Evolutionary conservation across 2,329 filamentous ascomycete genomes (phyloP).

Genomic region (Pyrenophora seminiperda): DNA sequence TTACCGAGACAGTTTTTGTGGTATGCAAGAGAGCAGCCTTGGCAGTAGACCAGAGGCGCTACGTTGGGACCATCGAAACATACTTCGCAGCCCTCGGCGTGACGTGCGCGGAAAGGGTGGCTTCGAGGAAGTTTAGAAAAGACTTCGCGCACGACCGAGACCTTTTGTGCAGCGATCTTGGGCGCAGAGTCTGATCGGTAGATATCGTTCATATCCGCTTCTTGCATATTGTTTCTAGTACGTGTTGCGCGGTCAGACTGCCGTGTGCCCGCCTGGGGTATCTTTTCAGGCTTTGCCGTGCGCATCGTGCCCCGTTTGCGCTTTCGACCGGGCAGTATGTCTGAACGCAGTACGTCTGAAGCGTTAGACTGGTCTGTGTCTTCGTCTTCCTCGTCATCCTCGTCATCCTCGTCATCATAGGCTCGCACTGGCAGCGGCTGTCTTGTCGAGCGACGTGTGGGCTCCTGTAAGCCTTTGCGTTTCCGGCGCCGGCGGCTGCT

Average conservation of each 20-base stretch:
- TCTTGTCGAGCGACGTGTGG: constrained; percentile 39
- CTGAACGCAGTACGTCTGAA: constrained; percentile 48
- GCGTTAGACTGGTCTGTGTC: constrained; percentile 36
- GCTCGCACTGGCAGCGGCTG: constrained; percentile 16
- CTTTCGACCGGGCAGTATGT: constrained; percentile 47
- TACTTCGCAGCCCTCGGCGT: constrained; percentile 72
- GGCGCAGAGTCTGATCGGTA: constrained; percentile 53
- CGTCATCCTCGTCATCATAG: constrained; percentile 37
- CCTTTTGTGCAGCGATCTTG: constrained; percentile 55
- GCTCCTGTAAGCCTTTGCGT: constrained; percentile 26
- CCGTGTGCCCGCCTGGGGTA: constrained; percentile 39
- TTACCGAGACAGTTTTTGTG: constrained; percentile 82
- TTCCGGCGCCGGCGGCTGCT: constrained; percentile 22
- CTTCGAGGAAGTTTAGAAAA: constrained; percentile 68
- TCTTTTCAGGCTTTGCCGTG: constrained; percentile 23
- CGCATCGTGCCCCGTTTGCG: constrained; percentile 40
- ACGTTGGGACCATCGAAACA: constrained; percentile 67
- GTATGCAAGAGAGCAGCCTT: constrained; percentile 84
- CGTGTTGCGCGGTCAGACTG: constrained; percentile 55
- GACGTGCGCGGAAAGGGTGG: constrained; percentile 70
- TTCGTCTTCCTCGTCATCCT: constrained; percentile 43
- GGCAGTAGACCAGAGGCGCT: constrained; percentile 80
- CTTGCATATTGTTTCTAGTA: constrained; percentile 57
- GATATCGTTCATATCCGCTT: constrained; percentile 65
- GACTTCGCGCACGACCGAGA: constrained; percentile 68